Evolutionary conservation across 495 filamentous ascomycete species (phyloP).

Genomic region (Astrocystis sublimbata): DNA sequence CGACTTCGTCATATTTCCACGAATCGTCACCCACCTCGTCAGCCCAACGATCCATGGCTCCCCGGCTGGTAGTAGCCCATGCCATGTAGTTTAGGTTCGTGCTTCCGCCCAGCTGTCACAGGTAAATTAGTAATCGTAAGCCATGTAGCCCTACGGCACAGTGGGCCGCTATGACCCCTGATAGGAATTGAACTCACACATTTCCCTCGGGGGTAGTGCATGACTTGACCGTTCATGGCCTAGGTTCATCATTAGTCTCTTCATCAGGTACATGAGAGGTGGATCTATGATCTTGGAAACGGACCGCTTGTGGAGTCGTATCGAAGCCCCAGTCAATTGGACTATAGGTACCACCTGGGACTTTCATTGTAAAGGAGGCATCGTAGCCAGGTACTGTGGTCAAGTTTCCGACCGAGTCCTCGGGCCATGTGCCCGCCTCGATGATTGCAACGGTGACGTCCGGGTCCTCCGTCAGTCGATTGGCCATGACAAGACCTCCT

Average conservation of each 20-base stretch:
- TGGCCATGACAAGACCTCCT: not conserved
- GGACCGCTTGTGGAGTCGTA: constrained; percentile 4
- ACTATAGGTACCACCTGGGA: not conserved
- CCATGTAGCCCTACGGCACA: too few species aligned
- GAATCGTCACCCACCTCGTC: not conserved
- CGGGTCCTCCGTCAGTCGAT: not conserved
- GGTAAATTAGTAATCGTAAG: too few species aligned
- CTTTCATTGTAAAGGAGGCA: not conserved
- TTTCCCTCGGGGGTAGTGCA: too few species aligned
- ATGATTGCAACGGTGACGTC: not conserved
- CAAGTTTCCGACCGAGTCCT: not conserved
- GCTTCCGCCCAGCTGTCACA: not conserved
- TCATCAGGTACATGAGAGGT: too few species aligned
- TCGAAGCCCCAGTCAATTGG: not conserved
- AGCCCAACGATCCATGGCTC: constrained; percentile 2
- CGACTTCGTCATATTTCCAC: not conserved
- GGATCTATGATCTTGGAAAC: not conserved
- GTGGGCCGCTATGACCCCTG: too few species aligned
- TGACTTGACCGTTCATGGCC: not conserved
- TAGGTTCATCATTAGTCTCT: not conserved
- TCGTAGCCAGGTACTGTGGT: not conserved
- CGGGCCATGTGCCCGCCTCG: constrained; percentile 3
- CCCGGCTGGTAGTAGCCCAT: too few species aligned
- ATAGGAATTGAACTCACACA: too few species aligned
- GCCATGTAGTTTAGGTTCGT: not conserved